Evolutionary conservation across 805 yeast species (phyloP), one percentile per base, ranked within the genome.

Genomic region (Wickerhamiella sorbophila): DNA sequence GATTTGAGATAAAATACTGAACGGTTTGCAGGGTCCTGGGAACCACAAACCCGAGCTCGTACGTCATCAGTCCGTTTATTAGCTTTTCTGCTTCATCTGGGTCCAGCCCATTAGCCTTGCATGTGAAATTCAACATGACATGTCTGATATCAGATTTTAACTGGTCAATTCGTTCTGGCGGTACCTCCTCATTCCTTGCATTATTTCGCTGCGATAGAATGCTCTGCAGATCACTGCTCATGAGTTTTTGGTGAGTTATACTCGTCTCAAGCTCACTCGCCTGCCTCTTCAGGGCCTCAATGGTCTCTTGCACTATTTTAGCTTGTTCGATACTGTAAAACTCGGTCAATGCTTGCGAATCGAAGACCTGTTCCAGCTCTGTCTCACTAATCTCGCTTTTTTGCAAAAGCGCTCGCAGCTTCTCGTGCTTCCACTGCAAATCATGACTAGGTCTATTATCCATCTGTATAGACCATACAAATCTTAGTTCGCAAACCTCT

Each of bases 1-100:
- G 39, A 29, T 45, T 44, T 8, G 42, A 39, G 3, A 40, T 26
- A 9, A 49, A 38, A 31, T 15, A 49, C 40, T 43, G 36, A 15
- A 47, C 47, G 8, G 43, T 39, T 16, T 31, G 24, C 21, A 36
- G 12, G 19, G 42, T 18, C 16, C 32, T 33, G 9, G 50, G 48
- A 27, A 44, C 47, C 5, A 41, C 34, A 19, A 48, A 18, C 36
- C 43, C 42, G 44, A 44, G 44, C n/a, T 37, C 38, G 12, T 38
- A 36, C 17, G 36, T 16, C 8, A 42, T 24, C 4, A 44, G 43
- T 36, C 33, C 41, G 2, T 44, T 24, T 31, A 48, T 8, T 12
- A 24, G 12, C 10, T 6, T 24, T 8, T 24, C 29, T 24, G 29
- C 29, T 12, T 24, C 29, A 12, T 24, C 12, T 12, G 29, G 29